Percentiles rank a stretch among this genome's conserved stretches.
Evolutionary conservation across 345 rosid species (phyloP).

Genomic region (Lumnitzera racemosa): DNA sequence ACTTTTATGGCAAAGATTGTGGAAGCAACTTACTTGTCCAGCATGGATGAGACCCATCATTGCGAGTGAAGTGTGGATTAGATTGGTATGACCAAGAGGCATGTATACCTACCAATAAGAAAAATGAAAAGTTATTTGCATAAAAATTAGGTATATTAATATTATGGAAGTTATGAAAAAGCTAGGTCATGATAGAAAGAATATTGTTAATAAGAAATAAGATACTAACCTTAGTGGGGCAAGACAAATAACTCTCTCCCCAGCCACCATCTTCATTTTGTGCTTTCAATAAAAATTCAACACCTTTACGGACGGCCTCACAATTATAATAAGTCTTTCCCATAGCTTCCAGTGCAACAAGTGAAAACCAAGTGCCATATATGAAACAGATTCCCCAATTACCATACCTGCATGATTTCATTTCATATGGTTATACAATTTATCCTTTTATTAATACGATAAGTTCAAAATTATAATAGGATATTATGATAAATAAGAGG

Average conservation of each 20-base stretch:
- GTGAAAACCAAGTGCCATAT: slow-evolving; percentile 46
- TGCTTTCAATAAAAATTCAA: slow-evolving; percentile 26
- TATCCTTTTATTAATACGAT: no score
- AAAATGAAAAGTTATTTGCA: neutral
- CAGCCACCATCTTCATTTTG: slow-evolving; percentile 55
- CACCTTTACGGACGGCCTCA: slow-evolving; percentile 29
- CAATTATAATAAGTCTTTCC: slow-evolving; percentile 35
- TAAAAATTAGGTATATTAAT: no score
- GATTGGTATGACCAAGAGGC: slow-evolving; percentile 33
- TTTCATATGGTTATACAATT: neutral
- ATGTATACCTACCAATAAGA: slow-evolving; percentile 28
- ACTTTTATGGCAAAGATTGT: no score
- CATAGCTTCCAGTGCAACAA: slow-evolving; percentile 33
- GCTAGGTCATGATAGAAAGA: no score
- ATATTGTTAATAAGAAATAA: no score
- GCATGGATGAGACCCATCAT: slow-evolving; percentile 51
- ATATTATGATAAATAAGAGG: neutral
- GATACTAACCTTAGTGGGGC: slow-evolving; percentile 33
- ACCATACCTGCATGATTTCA: slow-evolving; percentile 25
- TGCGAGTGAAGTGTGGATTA: slow-evolving; percentile 56
- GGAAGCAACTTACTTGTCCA: slow-evolving; percentile 26
- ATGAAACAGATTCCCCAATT: slow-evolving; percentile 55
- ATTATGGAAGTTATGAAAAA: no score
- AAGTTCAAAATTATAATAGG: no score
- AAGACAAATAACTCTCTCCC: slow-evolving; percentile 56